Evolutionary conservation across 106 monocot species (phyloP), one percentile per base, ranked within the genome.

Genomic region (Platanthera zijinensis): DNA sequence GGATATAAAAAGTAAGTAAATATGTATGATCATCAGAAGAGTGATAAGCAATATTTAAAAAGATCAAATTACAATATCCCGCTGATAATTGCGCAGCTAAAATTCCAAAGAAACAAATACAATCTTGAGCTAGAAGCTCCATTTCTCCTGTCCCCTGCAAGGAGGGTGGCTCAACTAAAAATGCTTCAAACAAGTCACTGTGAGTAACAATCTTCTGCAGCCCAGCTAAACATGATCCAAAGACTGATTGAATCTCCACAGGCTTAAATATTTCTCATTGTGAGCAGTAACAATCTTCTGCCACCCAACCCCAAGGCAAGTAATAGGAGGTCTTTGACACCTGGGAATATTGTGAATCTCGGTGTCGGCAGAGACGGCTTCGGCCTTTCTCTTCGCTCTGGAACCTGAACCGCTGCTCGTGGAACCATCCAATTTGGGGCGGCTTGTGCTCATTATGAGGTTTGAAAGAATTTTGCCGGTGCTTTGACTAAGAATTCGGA

Each of bases 251-350:
- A 97, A 97, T 80, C 77, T 97, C 96, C 93, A 97, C 22, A 91
- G 32, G 63, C 89, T 81, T 52, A 97, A 80, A 61, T 86, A 87
- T 25, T 87, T 91, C 10, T 88, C 87, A 71, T 85, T 84, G 80
- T 97, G 93, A 21, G 84, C 79, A 10, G 96, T 91, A 4, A 93
- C 89, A n/a, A 97, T 81, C 71, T 91, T 97, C 39, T 82, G 89
- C 80, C 91, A 86, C 15, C 96, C 96, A 39, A 97, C 91, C 4
- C 87, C 85, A 47, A 93, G 77, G 67, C 86, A 80, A 6, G 91
- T 87, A 47, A 97, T 97, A 63, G 84, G 80, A 79, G 91, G 86
- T 5, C 96, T 85, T 8, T 53, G 53, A n/a, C 18, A 57, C 79
- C 83, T 87, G 19, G 93, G 86, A 53, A 97, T 83, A 45, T 63